A percentile compares a stretch with the other conserved stretches of the same genome.
Conservation (phyloP, 176 grass and related monocot species). For the Lolium perenne region DNA sequence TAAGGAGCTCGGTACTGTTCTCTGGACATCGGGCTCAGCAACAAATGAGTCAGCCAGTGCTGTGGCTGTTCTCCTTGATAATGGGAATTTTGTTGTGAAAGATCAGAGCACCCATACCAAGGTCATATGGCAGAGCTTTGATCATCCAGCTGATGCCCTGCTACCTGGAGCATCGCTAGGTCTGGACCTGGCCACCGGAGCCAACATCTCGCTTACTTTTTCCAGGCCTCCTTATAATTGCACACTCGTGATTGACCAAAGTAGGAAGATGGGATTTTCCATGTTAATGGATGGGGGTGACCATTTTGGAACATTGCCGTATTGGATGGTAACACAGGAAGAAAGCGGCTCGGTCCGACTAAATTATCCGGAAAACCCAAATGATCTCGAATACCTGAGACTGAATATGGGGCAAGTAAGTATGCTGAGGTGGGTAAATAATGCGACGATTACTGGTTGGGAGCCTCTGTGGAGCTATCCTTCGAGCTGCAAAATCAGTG, state of each 20-base stretch:
- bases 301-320: constrained; percentile 28
- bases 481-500: constrained; percentile 48
- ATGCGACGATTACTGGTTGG: not conserved
- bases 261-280: constrained; percentile 43
- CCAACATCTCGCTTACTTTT: constrained; percentile 35
- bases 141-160: constrained; percentile 48
- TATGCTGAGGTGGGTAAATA: constrained; percentile 34
- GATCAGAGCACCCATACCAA: constrained; percentile 11
- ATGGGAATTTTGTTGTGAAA: constrained; percentile 44
- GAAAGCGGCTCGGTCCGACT: constrained; percentile 5
- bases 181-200: constrained; percentile 27
- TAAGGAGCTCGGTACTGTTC: constrained; percentile 26
- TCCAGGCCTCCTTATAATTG: constrained; percentile 1
- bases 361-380: not conserved
- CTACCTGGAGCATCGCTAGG: constrained; percentile 57
- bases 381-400: constrained; percentile 35
- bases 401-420: constrained; percentile 29
- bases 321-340: constrained; percentile 42
- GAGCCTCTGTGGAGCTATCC: constrained; percentile 45
- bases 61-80: constrained; percentile 25
- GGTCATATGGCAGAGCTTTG: constrained; percentile 58
- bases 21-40: constrained; percentile 43
- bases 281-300: constrained; percentile 15
- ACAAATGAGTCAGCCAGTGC: not conserved
- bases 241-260: constrained; percentile 41